Percentiles rank a stretch among this genome's conserved stretches.
Conservation (phyloP, 2,329 filamentous ascomycete species). For the Fusarium pseudonygamai region DNA sequence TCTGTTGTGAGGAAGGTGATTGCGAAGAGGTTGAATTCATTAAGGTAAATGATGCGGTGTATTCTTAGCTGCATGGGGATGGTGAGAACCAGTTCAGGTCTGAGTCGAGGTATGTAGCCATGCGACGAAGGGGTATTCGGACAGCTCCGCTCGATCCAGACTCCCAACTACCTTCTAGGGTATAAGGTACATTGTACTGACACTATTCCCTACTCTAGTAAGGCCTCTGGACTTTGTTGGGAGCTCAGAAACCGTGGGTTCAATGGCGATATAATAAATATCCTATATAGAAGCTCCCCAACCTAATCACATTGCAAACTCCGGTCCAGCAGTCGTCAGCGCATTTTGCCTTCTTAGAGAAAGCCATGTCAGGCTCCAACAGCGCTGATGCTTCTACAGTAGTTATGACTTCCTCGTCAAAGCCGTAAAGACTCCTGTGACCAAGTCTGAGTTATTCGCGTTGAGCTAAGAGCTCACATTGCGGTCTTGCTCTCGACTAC, state of each 20-base stretch:
- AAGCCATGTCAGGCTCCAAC: neutral
- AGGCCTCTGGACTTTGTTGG: fast-evolving
- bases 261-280: neutral
- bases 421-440: neutral
- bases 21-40: neutral
- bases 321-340: neutral
- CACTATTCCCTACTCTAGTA: too few species aligned
- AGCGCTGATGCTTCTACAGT: neutral
- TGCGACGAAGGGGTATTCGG: neutral
- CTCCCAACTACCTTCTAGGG: neutral
- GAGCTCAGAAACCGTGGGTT: neutral
- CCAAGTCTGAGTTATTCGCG: neutral
- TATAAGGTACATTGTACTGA: neutral
- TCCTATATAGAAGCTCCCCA: neutral
- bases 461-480: too few species aligned
- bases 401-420: fast-evolving
- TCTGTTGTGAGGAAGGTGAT: neutral
- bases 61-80: neutral
- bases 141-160: neutral
- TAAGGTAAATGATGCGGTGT: neutral
- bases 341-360: neutral
- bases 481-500: neutral
- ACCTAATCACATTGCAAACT: neutral
- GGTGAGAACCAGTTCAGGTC: neutral
- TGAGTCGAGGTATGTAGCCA: neutral